Base-by-base conservation (phyloP, 2,329 filamentous ascomycete species). In the Alternaria gaisen region DNA sequence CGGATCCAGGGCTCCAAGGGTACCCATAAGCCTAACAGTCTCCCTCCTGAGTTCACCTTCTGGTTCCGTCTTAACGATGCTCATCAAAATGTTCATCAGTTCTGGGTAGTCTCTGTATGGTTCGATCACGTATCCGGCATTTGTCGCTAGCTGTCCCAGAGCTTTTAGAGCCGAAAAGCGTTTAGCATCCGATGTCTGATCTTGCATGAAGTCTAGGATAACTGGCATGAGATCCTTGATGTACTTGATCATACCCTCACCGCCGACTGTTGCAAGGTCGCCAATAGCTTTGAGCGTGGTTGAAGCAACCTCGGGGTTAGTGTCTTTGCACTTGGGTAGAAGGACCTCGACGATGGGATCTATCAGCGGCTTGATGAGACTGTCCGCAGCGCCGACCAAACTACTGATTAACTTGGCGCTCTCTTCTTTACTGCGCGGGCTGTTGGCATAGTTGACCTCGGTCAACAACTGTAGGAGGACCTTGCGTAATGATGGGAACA, bases 51-150 rank as follows among this genome's bases (percentile, higher is more conserved):
- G 83, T 16, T 91, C 88, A 0, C 93, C 93, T 56, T 93, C 90
- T 64, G 94, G 92, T 79, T 99, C 96, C 6, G 91, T 92, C 71
- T 96, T 92, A 69, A 98, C 95, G 68, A 99, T 97, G 68, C 91
- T 92, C 75, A 97, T 94, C 11, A 99, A 82, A 28, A 98, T 91
- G 62, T 95, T 93, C 50, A 99, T 88, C 9, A 99, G 86, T 74
- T 97, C 91, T 0, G 96, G 95, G 71, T 98, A 97, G 62, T 99
- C 94, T 48, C 94, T 85, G 72, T 99, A 99, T 0, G 96, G 96
- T 57, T 94, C 89, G 61, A 99, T 98, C 53, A 99, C 96, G 80
- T 99, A 99, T 69, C 96, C 95, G 12, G 94, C 95, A 79, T 97
- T 98, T 74, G 93, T 97, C 6, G 95, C 93, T 56, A 99, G 83